Conservation (phyloP, 148 eudicot genomes). For the Silene uniflora region DNA sequence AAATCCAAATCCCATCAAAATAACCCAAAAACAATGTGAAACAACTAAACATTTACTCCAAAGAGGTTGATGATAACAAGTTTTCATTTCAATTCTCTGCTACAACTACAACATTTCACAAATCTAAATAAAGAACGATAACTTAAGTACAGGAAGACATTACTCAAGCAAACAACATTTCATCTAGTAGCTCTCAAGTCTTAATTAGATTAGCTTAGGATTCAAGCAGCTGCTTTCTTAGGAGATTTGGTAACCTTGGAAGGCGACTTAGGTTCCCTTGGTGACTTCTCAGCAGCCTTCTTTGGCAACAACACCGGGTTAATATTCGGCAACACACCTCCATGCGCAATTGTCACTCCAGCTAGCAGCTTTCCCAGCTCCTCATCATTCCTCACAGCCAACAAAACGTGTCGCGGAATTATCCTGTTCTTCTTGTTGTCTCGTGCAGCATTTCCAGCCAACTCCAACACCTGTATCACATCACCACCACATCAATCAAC, state of each 20-base stretch:
- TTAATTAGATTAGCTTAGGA: not conserved
- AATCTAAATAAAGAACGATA: not conserved
- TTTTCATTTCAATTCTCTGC: too few relatives aligned
- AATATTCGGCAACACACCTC: slow-evolving; percentile 64
- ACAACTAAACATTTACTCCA: too few relatives aligned
- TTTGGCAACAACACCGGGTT: slow-evolving; percentile 58
- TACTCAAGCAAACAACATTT: not conserved
- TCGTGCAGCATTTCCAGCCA: slow-evolving; percentile 67
- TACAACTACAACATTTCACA: not conserved
- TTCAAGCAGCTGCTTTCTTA: not conserved
- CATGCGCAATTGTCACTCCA: slow-evolving; percentile 68
- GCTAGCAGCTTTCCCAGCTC: slow-evolving; percentile 55
- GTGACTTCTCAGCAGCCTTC: slow-evolving; percentile 41
- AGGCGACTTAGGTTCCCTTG: slow-evolving; percentile 39
- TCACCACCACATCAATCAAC: not conserved
- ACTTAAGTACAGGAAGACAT: not conserved
- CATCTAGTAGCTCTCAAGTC: not conserved
- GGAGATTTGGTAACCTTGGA: not conserved
- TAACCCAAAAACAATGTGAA: too few relatives aligned
- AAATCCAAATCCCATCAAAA: too few relatives aligned
- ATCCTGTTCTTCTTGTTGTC: slow-evolving; percentile 72
- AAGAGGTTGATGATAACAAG: too few relatives aligned
- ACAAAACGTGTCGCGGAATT: slow-evolving; percentile 53
- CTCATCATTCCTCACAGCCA: slow-evolving; percentile 65
- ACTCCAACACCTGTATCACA: slow-evolving; percentile 43